These are phyloP conservation scores for Lipomyces yamadae DNA, from an alignment of 805 yeast genomes.

Conservation along the genomic window DNA sequence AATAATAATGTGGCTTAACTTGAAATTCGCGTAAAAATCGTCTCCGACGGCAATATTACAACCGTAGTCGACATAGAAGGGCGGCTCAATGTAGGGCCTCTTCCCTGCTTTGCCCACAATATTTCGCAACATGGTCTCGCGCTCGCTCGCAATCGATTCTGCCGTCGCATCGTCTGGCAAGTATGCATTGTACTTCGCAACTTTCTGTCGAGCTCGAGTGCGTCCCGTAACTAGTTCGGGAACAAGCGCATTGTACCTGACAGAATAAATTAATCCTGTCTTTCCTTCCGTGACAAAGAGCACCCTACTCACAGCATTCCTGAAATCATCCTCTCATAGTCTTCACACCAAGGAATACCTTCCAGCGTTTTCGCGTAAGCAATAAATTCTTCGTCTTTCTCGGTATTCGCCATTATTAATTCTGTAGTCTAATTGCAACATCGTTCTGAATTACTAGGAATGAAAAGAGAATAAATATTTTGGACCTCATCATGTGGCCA, in stretches of 20 bases:
- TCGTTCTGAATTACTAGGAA: neutral
- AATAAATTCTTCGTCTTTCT: slow-evolving; percentile 13
- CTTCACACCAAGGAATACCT: slow-evolving; percentile 39
- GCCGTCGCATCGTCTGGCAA: slow-evolving; percentile 39
- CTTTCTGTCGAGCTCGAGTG: slow-evolving; percentile 42
- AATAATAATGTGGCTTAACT: slow-evolving; percentile 16
- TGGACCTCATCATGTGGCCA: too few species aligned
- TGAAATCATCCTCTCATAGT: slow-evolving; percentile 62
- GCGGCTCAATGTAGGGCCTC: slow-evolving; percentile 57
- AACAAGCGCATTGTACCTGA: slow-evolving; percentile 47
- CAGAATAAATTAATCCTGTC: neutral
- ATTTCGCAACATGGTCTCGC: slow-evolving; percentile 47
- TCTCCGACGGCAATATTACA: slow-evolving; percentile 63
- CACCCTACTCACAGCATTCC: slow-evolving; percentile 46
- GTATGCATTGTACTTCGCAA: slow-evolving; percentile 42
- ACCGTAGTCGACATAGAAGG: slow-evolving; percentile 70
- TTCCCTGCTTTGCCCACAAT: slow-evolving; percentile 58
- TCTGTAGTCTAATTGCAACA: neutral
- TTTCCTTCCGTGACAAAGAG: neutral
- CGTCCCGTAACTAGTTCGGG: slow-evolving; percentile 43
- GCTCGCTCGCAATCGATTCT: slow-evolving; percentile 47
- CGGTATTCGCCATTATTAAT: slow-evolving; percentile 5
- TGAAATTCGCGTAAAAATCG: slow-evolving; percentile 63
- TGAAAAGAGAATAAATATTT: too few species aligned
- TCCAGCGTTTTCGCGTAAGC: slow-evolving; percentile 19